These are phyloP conservation scores for Pythium apleroticum DNA, from an alignment of 352 stramenopile genomes.

Conservation along the genomic window DNA sequence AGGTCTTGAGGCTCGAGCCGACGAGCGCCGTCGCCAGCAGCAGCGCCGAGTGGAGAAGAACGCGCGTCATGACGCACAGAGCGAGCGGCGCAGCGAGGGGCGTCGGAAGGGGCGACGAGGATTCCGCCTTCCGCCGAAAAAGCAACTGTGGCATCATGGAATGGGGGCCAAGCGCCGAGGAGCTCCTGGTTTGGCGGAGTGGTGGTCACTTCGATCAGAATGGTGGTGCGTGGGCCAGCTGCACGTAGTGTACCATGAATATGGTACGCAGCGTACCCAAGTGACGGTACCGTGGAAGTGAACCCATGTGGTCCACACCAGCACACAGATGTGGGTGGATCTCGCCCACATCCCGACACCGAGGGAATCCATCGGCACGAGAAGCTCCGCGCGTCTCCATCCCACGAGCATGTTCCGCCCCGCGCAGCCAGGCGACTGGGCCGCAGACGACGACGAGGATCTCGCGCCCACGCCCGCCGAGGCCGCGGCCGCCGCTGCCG, in stretches of 20 bases:
- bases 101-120: neutral
- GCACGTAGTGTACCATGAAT: neutral
- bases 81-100: neutral
- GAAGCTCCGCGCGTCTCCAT: neutral
- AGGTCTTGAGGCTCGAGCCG: neutral
- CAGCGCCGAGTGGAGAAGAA: conserved; percentile 7
- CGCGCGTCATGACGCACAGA: neutral
- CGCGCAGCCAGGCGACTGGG: conserved; percentile 68
- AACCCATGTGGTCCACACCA: conserved; percentile 17
- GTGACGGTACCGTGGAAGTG: neutral
- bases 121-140: conserved; percentile 1
- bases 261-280: neutral
- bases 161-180: neutral
- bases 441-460: conserved; percentile 67
- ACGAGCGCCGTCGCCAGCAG: conserved; percentile 14
- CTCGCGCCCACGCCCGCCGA: conserved; percentile 16
- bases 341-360: neutral
- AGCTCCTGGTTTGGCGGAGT: conserved; percentile 1
- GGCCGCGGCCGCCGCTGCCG: conserved; percentile 6
- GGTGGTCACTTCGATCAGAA: neutral
- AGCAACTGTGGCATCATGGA: neutral
- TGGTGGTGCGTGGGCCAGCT: neutral
- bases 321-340: conserved; percentile 3
- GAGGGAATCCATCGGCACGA: neutral
- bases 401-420: conserved; percentile 63